Conservation (phyloP, 2,329 filamentous ascomycete genomes). For the Fusarium dimerum region DNA sequence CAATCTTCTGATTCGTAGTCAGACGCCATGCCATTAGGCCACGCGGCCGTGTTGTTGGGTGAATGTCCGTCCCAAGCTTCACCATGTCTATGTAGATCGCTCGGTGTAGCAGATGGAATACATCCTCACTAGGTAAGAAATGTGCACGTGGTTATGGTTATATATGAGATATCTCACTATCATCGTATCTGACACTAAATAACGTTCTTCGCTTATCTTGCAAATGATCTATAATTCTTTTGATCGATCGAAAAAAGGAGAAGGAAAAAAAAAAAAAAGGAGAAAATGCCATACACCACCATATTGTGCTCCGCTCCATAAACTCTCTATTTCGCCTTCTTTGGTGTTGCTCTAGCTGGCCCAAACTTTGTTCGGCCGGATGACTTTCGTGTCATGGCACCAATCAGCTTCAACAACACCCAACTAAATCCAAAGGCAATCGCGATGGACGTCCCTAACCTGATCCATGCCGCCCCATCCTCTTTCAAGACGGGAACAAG, state of each 20-base stretch:
- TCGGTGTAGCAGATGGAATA: no score
- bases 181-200: no score
- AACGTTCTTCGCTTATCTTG: no score
- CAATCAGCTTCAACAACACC: slow-evolving; percentile 61
- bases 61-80: neutral
- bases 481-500: slow-evolving; percentile 67
- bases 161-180: no score
- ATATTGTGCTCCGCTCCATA: neutral
- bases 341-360: slow-evolving; percentile 3
- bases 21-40: no score
- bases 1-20: no score
- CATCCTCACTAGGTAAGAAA: no score
- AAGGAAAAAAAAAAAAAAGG: neutral
- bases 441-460: slow-evolving; percentile 57
- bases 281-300: neutral
- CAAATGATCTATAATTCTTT: no score
- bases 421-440: slow-evolving; percentile 69
- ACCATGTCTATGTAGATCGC: no score
- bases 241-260: no score
- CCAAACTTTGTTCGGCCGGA: neutral
- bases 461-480: slow-evolving; percentile 48
- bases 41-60: slow-evolving; percentile 1
- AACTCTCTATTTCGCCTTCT: slow-evolving; percentile 25
- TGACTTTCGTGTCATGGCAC: slow-evolving; percentile 7
- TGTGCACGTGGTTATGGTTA: no score